Evolutionary conservation across 768 basidiomycete species (phyloP).

Genomic region (Leccinum aurantiacum): DNA sequence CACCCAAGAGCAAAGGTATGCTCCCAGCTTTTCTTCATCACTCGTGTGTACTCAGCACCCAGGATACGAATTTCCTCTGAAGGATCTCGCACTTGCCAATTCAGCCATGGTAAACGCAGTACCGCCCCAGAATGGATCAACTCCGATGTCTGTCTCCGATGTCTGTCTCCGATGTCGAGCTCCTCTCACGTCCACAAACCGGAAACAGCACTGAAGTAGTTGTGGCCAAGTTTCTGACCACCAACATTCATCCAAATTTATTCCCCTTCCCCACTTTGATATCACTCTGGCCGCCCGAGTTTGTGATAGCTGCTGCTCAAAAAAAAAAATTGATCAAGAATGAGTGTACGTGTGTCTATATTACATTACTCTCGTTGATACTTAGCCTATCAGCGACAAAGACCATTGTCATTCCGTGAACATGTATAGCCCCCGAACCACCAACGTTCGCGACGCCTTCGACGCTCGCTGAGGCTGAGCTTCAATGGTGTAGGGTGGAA

Average conservation of each 20-base stretch:
- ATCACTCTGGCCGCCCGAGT: too few species aligned
- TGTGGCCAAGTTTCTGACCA: conserved; percentile 46
- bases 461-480: conserved; percentile 81
- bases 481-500: conserved; percentile 54
- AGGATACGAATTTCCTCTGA: conserved; percentile 87
- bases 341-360: conserved; percentile 49
- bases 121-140: conserved; percentile 98
- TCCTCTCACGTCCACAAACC: conserved; percentile 87
- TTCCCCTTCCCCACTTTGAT: too few species aligned
- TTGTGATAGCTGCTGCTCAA: conserved; percentile 79
- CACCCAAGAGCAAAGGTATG: conserved; percentile 71
- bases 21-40: not conserved
- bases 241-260: too few species aligned
- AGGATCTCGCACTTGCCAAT: conserved; percentile 64
- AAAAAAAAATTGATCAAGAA: conserved; percentile 57
- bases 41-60: conserved; percentile 2
- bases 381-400: conserved; percentile 37
- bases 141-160: conserved; percentile 93
- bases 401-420: conserved; percentile 56
- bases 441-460: conserved; percentile 58
- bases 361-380: conserved; percentile 1
- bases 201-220: too few species aligned
- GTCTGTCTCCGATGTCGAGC: conserved; percentile 50
- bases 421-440: conserved; percentile 53
- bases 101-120: conserved; percentile 89